Evolutionary conservation across 2,329 filamentous ascomycete species (phyloP).

Genomic region (Calonectria pseudoreteaudii): DNA sequence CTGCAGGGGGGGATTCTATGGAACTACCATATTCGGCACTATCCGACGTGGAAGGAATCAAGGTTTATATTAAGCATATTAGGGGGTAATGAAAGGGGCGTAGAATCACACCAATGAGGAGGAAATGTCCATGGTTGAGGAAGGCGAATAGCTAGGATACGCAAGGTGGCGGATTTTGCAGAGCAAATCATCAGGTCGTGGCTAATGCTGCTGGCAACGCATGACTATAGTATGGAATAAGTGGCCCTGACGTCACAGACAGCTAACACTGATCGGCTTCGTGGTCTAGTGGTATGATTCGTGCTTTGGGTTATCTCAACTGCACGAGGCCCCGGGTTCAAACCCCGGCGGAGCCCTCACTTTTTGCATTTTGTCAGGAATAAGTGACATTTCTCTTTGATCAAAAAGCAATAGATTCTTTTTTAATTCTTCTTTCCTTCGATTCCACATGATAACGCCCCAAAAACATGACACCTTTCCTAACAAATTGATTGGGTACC

Average conservation of each 20-base stretch:
- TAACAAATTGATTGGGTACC: neutral
- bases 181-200: no score
- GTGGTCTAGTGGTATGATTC: constrained; percentile 31
- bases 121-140: neutral
- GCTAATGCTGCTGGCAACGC: no score
- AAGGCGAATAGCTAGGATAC: neutral
- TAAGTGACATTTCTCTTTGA: neutral
- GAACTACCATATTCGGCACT: neutral
- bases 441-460: neutral
- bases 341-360: constrained; percentile 27
- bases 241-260: neutral
- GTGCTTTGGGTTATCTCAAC: constrained; percentile 26
- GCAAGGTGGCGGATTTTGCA: neutral
- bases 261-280: constrained; percentile 9
- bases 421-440: neutral
- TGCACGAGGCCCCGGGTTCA: constrained; percentile 30
- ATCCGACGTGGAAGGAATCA: neutral
- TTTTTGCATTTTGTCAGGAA: neutral
- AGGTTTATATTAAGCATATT: neutral
- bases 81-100: neutral
- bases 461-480: neutral
- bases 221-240: neutral
- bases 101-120: neutral
- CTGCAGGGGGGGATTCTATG: neutral
- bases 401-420: neutral